phyloP scores from a whole-genome alignment of 805 yeast genomes.

The Wickerhamiella hasegawae region DNA sequence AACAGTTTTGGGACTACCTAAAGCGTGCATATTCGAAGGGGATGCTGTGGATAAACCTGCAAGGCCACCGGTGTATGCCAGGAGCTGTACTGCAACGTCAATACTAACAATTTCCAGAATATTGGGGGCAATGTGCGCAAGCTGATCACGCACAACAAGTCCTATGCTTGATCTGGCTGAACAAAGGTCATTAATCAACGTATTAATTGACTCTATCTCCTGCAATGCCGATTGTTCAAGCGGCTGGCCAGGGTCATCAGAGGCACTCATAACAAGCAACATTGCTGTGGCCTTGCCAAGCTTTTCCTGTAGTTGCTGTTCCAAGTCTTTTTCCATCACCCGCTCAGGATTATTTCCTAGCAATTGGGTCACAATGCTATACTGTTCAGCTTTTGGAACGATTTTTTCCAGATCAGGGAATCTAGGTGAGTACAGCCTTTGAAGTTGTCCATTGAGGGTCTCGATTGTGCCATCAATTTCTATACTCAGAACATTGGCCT shows the following conservation, averaged over 20 bases:
- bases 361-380: slow-evolving; percentile 33
- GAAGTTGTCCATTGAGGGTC: slow-evolving; percentile 33
- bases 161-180: background rate
- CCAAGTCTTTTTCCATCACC: slow-evolving; percentile 10
- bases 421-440: slow-evolving; percentile 36
- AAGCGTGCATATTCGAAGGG: slow-evolving; percentile 66
- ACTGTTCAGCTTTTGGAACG: slow-evolving; percentile 45
- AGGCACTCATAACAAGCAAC: slow-evolving; percentile 60
- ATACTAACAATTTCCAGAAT: slow-evolving; percentile 58
- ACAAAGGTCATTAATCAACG: slow-evolving; percentile 3
- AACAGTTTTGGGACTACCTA: slow-evolving; percentile 39
- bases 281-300: slow-evolving; percentile 51
- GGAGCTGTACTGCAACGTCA: slow-evolving; percentile 51
- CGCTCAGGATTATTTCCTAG: slow-evolving; percentile 24
- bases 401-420: slow-evolving; percentile 60
- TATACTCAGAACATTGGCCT: slow-evolving; percentile 38
- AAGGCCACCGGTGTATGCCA: slow-evolving; percentile 56
- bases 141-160: slow-evolving; percentile 29
- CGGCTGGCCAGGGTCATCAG: slow-evolving; percentile 27
- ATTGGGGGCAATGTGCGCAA: slow-evolving; percentile 61
- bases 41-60: slow-evolving; percentile 52
- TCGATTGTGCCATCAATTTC: slow-evolving; percentile 40
- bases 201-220: slow-evolving; percentile 25
- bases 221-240: slow-evolving; percentile 14
- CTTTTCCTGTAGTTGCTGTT: slow-evolving; percentile 17